phyloP scores from a whole-genome alignment of 371 early-diverging fungal species.

The Lichtheimia ramosa region DNA sequence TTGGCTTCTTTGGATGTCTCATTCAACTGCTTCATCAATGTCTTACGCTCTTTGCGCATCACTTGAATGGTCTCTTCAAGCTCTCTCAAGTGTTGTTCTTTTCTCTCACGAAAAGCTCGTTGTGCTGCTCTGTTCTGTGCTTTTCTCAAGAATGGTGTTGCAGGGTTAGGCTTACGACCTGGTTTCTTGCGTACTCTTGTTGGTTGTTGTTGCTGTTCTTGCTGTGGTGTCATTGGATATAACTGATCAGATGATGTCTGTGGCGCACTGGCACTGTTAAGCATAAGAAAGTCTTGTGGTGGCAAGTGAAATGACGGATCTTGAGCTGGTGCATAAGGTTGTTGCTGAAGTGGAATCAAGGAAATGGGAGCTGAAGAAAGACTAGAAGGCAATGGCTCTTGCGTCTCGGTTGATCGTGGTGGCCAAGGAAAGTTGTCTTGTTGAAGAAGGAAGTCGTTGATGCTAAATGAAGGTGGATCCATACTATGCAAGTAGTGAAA shows the following conservation, averaged over 20 bases:
- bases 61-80: conserved; percentile 62
- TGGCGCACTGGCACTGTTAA: background rate
- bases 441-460: background rate
- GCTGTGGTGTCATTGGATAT: background rate
- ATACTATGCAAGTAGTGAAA: no score
- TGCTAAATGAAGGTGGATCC: background rate
- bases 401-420: background rate
- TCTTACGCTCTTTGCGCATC: conserved; percentile 49
- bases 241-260: background rate
- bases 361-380: background rate
- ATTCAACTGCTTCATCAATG: conserved; percentile 38
- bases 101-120: conserved; percentile 42
- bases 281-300: background rate
- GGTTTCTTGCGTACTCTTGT: conserved; percentile 57
- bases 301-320: background rate
- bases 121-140: conserved; percentile 79
- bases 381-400: background rate
- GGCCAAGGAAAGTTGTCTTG: background rate
- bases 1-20: conserved; percentile 40
- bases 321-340: background rate
- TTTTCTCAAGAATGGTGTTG: conserved; percentile 61
- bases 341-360: background rate
- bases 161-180: conserved; percentile 72
- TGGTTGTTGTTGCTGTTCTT: background rate
- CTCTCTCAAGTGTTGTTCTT: conserved; percentile 61